Evolutionary conservation across 768 basidiomycete genomes (phyloP).

Genomic region (Suillus weaverae): DNA sequence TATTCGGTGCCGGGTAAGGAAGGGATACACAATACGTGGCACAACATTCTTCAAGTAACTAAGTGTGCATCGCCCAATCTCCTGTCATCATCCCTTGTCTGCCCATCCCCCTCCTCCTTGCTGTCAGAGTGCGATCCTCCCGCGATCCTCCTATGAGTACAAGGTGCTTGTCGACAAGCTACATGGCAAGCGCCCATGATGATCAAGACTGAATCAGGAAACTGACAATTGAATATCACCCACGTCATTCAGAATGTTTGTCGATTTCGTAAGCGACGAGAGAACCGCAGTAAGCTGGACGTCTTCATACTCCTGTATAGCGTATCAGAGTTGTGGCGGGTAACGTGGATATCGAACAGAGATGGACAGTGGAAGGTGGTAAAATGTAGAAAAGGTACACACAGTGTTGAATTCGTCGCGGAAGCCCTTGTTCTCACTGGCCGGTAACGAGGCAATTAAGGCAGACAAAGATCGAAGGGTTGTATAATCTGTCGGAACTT

Average conservation of each 20-base stretch:
- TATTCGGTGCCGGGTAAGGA: neutral
- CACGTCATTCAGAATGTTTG: constrained; percentile 87
- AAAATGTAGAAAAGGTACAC: constrained; percentile 21
- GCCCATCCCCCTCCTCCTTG: constrained; percentile 49
- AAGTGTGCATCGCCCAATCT: constrained; percentile 60
- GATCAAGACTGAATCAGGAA: neutral
- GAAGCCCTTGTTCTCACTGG: constrained; percentile 81
- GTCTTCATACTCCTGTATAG: constrained; percentile 86
- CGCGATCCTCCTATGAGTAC: constrained; percentile 56
- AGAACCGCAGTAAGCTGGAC: constrained; percentile 91
- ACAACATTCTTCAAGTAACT: neutral
- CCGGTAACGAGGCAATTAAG: constrained; percentile 84
- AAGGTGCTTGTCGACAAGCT: constrained; percentile 81
- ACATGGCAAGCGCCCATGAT: constrained; percentile 13
- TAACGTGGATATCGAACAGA: neutral
- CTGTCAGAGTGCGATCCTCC: constrained; percentile 48
- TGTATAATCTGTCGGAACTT: constrained; percentile 74
- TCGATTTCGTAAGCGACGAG: constrained; percentile 83
- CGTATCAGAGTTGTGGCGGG: neutral
- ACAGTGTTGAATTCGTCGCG: constrained; percentile 89
- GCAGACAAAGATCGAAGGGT: constrained; percentile 84
- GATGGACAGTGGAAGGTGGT: neutral
- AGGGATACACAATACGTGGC: neutral
- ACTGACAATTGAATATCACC: constrained; percentile 29
- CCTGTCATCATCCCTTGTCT: constrained; percentile 44